phyloP scores from a whole-genome alignment of 257 asterid genomes.

The Cordia subcordata region DNA sequence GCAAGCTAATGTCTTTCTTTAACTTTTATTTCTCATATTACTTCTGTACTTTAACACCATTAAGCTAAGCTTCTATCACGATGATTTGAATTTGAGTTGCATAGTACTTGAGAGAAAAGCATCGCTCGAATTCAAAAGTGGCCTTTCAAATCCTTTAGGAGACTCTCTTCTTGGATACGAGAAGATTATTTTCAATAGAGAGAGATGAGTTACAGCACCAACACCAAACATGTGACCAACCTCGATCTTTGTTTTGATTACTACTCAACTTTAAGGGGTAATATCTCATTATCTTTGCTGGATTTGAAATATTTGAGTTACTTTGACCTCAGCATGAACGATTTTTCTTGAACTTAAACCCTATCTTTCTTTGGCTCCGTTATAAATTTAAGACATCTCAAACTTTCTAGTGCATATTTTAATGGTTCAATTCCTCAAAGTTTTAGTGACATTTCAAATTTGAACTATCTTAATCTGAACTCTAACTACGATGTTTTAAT shows the following conservation, averaged over 20 bases:
- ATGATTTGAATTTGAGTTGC: too few relatives aligned
- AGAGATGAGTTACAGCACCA: constrained; percentile 17
- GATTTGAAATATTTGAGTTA: constrained; percentile 15
- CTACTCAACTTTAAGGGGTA: constrained; percentile 12
- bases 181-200: constrained; percentile 26
- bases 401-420: neutral
- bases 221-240: constrained; percentile 12
- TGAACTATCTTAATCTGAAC: neutral
- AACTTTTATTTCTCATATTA: too few relatives aligned
- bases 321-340: constrained; percentile 16
- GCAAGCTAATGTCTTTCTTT: too few relatives aligned
- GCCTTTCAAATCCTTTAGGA: too few relatives aligned
- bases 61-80: too few relatives aligned
- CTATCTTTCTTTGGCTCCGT: constrained; percentile 16
- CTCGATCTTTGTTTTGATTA: neutral
- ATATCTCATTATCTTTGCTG: constrained; percentile 13
- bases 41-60: too few relatives aligned
- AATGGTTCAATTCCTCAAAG: constrained; percentile 16
- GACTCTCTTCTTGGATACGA: constrained; percentile 23
- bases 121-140: too few relatives aligned
- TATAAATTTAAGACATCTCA: constrained; percentile 5
- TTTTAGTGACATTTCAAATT: constrained; percentile 8
- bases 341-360: constrained; percentile 3
- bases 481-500: neutral
- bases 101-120: too few relatives aligned